These are phyloP conservation scores for Neckera pumila DNA, from an alignment of 225 moss, liverwort and hornwort species.

Conservation along the genomic window DNA sequence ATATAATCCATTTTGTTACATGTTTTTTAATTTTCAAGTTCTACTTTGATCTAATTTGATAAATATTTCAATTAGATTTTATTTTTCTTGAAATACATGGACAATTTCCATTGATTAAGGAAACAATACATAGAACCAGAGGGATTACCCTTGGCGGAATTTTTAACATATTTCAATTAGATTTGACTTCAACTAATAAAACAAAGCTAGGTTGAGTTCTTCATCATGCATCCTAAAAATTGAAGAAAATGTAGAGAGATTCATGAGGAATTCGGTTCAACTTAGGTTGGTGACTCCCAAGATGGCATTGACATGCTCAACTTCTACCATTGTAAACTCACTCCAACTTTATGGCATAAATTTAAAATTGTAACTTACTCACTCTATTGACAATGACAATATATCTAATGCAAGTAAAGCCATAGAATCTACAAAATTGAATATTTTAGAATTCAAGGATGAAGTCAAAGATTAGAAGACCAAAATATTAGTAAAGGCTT, in stretches of 20 bases:
- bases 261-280: background rate
- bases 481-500: background rate
- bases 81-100: no score
- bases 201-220: fast-evolving
- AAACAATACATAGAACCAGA: no score
- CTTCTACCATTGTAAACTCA: background rate
- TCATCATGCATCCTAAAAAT: background rate
- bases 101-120: no score
- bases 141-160: no score
- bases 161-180: no score
- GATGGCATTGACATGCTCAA: fast-evolving
- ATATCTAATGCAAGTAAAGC: background rate
- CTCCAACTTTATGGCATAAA: background rate
- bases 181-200: background rate
- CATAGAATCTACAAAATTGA: background rate
- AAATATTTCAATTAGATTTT: background rate
- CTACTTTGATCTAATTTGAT: background rate
- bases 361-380: no score
- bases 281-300: fast-evolving
- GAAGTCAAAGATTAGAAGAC: background rate
- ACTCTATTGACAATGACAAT: background rate
- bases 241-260: background rate
- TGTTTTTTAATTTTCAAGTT: background rate
- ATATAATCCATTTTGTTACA: background rate
- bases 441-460: no score